Evolutionary conservation across 441 rosid species (phyloP).

Genomic region (Adansonia gregorii): DNA sequence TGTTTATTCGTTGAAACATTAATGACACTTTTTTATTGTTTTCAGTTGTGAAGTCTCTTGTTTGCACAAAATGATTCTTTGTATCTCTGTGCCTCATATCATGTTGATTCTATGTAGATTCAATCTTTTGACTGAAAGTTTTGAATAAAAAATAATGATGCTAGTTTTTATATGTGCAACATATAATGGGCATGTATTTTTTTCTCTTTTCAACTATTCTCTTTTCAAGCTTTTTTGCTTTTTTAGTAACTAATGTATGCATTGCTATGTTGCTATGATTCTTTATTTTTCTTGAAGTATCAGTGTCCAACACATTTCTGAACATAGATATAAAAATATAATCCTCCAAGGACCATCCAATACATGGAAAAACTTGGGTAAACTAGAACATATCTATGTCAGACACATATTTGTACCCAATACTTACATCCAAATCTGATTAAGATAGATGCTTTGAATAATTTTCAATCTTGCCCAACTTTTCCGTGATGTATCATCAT

Average conservation of each 20-base stretch:
- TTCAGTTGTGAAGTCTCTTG: slow-evolving; percentile 16
- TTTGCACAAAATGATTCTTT: neutral
- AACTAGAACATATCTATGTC: too few relatives aligned
- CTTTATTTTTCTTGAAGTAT: too few relatives aligned
- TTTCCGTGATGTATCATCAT: neutral
- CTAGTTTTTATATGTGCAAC: neutral
- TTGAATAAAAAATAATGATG: neutral
- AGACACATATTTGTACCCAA: too few relatives aligned
- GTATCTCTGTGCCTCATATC: slow-evolving; percentile 12
- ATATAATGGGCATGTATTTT: neutral
- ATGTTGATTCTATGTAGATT: neutral
- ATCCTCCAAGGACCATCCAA: too few relatives aligned
- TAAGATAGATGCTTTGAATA: neutral
- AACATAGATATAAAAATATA: too few relatives aligned
- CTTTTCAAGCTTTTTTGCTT: neutral
- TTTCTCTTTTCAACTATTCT: neutral
- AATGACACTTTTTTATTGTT: neutral
- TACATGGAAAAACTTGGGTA: too few relatives aligned
- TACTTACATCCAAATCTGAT: too few relatives aligned
- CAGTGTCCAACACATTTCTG: too few relatives aligned
- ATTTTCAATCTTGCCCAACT: neutral
- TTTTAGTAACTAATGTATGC: neutral
- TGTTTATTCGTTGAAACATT: neutral
- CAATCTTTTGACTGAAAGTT: neutral
- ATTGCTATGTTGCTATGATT: too few relatives aligned